Percentiles rank a stretch among this genome's conserved stretches.
Conservation (phyloP, 2,329 filamentous ascomycete species). For the Apiospora sp. region DNA sequence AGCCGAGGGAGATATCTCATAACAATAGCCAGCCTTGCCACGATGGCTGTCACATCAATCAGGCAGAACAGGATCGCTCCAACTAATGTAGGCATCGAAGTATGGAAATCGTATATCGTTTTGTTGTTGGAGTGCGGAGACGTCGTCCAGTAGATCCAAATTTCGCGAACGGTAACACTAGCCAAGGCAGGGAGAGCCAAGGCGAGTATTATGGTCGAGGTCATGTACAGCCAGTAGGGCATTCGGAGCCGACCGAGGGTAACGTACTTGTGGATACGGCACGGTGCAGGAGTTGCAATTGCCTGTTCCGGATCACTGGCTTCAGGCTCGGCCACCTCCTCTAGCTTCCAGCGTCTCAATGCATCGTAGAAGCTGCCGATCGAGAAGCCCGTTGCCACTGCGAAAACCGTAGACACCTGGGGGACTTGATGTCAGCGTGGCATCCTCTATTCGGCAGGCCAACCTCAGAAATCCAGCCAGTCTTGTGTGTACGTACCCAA, state of each 20-base stretch:
- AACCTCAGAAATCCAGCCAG: too few relatives aligned
- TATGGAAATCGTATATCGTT: not conserved
- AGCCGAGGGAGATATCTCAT: constrained; percentile 16
- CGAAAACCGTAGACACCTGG: constrained; percentile 10
- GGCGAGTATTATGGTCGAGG: not conserved
- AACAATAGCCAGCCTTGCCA: constrained; percentile 11
- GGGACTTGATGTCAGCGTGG: not conserved
- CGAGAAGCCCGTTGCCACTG: constrained; percentile 10
- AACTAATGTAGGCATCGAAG: not conserved
- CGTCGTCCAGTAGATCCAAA: not conserved
- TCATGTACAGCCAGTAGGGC: constrained; percentile 24
- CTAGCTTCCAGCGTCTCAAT: constrained; percentile 16
- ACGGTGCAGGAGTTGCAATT: not conserved
- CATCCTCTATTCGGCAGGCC: not conserved
- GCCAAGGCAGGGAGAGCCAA: constrained; percentile 1
- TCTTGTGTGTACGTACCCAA: not conserved
- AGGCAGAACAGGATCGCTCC: constrained; percentile 12
- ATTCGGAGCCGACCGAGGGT: constrained; percentile 12
- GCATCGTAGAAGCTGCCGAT: constrained; percentile 11
- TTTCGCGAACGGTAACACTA: not conserved
- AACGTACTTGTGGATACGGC: not conserved
- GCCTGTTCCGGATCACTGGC: constrained; percentile 10
- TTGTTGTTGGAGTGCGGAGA: not conserved
- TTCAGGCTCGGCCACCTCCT: not conserved
- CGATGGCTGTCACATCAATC: not conserved